Conservation (phyloP, 73 alveolate species). For the Effrenium voratum region DNA sequence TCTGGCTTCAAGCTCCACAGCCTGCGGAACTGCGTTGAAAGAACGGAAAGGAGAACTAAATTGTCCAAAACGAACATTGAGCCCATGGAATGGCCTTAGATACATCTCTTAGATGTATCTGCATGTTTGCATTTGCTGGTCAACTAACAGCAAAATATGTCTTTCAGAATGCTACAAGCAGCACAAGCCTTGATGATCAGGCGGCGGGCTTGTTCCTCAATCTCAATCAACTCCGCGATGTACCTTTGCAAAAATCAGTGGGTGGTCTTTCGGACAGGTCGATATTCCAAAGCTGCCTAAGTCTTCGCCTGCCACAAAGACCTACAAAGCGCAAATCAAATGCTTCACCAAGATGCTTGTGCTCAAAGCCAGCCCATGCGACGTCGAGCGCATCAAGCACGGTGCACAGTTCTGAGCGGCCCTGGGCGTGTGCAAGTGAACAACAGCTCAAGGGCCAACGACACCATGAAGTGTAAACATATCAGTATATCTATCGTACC, state of each 20-base stretch:
- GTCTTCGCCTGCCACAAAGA: not conserved
- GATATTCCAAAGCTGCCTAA: not conserved
- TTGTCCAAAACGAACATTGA: too few relatives aligned
- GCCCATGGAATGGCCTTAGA: too few relatives aligned
- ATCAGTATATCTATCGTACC: too few relatives aligned
- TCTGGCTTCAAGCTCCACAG: constrained; percentile 67
- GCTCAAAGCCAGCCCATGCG: constrained; percentile 92
- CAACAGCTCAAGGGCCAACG: too few relatives aligned
- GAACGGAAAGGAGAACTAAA: too few relatives aligned
- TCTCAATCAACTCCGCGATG: constrained; percentile 79
- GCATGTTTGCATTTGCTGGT: not conserved
- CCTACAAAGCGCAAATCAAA: not conserved
- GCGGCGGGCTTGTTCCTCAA: constrained; percentile 78
- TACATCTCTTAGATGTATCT: too few relatives aligned
- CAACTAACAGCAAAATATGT: not conserved
- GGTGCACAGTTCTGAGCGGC: constrained; percentile 78
- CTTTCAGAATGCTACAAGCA: not conserved
- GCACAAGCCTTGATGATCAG: constrained; percentile 76
- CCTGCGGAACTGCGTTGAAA: not conserved
- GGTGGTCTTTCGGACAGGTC: not conserved
- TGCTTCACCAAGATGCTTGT: not conserved
- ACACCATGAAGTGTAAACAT: too few relatives aligned
- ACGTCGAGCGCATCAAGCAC: constrained; percentile 76
- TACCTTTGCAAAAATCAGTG: not conserved
- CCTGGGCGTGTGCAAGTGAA: too few relatives aligned